A percentile compares a stretch with the other conserved stretches of the same genome.
phyloP scores from a whole-genome alignment of 2,329 filamentous ascomycete species.

The Penicillium sp. region DNA sequence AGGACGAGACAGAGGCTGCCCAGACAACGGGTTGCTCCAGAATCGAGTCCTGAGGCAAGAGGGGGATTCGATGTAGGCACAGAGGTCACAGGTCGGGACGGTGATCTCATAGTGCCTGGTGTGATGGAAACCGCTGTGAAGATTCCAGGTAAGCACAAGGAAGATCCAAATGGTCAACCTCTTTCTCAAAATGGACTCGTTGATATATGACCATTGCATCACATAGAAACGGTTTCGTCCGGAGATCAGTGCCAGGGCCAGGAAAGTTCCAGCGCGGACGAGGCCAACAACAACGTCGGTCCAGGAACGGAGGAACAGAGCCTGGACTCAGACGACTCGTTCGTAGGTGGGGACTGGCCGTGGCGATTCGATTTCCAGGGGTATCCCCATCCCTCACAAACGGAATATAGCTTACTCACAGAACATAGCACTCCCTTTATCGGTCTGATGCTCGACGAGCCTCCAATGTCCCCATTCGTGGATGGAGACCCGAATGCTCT shows the following conservation, averaged over 20 bases:
- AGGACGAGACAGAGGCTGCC: not conserved
- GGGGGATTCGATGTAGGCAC: not conserved
- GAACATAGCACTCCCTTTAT: not conserved
- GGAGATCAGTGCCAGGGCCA: not conserved
- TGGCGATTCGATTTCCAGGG: not conserved
- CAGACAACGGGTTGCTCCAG: not conserved
- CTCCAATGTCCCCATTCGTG: not conserved
- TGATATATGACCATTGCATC: not conserved
- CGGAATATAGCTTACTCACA: not conserved
- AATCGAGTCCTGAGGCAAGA: not conserved
- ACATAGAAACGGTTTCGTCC: not conserved
- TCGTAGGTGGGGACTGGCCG: not conserved
- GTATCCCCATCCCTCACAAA: not conserved
- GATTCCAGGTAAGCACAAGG: constrained; percentile 1
- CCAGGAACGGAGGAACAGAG: not conserved
- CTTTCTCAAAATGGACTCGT: not conserved
- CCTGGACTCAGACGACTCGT: not conserved
- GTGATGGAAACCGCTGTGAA: not conserved
- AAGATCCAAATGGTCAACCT: not conserved
- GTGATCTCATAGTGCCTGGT: not conserved
- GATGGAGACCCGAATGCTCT: not conserved
- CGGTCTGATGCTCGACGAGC: constrained; percentile 3
- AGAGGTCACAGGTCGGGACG: not conserved
- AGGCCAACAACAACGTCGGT: not conserved
- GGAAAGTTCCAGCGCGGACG: not conserved